Evolutionary conservation across 2,329 filamentous ascomycete species (phyloP), one percentile per base, ranked within the genome.

Genomic region (Knufia petricola): DNA sequence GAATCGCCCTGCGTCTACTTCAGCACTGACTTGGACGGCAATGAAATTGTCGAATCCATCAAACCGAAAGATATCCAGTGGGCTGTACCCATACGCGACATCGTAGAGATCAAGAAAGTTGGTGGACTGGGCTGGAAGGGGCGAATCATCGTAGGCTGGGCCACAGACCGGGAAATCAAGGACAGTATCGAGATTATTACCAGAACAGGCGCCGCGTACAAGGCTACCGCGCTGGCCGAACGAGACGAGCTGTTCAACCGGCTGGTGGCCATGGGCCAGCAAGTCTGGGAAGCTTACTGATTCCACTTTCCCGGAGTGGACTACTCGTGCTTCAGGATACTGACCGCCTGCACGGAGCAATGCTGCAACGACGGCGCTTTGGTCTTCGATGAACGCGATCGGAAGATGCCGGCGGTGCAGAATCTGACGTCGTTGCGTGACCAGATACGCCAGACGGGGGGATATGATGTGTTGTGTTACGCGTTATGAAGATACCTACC

Each of bases 101-200:
- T 94, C 39, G 69, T 64, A 44, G 85, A 89, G 63, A 61, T 94
- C 46, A 84, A 81, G 63, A 94, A 94, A 66, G 70, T 89, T 1
- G 86, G 87, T 3, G 87, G 87, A 0, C 71, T 89, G 30, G 85
- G 86, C 0, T 94, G 86, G 86, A 94, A 92, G 66, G 80, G 81
- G 1, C 90, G 87, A 69, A 67, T 92, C 43, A 75, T 92, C 1
- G 84, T 92, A 1, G 85, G 86, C 0, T 87, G 87, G 85, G 81
- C 84, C 1, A 74, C 87, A 59, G 77, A 79, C 0, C 74, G 80
- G 41, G 81, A 89, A 63, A 78, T 92, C 24, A 79, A 82, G 0
- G 87, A 92, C 67, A 85, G 85, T 0, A 57, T 94, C 55, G 73
- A 85, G 55, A 77, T 90, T 54, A 69, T 69, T 21, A 79, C 79